Percentiles rank a stretch among this genome's conserved stretches.
These are phyloP conservation scores for Gossypium aridum DNA, from an alignment of 441 rosid species.

Conservation along the genomic window DNA sequence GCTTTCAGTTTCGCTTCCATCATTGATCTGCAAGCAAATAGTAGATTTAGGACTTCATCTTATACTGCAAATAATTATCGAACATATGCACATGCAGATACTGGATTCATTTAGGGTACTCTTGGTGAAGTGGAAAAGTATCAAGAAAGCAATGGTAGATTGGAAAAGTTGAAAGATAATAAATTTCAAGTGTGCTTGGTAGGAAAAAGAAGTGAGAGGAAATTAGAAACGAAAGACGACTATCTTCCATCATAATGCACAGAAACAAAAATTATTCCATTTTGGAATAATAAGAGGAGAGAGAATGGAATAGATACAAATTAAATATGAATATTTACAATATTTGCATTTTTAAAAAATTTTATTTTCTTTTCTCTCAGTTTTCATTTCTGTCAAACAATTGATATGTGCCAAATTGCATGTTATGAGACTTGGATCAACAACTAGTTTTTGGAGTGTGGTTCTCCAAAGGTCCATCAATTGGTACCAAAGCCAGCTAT, in stretches of 20 bases:
- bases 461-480: not conserved
- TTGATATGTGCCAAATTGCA: not conserved
- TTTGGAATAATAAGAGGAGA: not conserved
- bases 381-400: not conserved
- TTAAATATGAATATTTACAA: not conserved
- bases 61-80: not conserved
- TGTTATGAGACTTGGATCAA: not conserved
- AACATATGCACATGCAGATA: not conserved
- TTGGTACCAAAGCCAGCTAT: not conserved
- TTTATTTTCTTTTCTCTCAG: not conserved
- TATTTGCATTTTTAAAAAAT: not conserved
- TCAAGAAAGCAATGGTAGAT: not conserved
- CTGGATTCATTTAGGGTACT: not conserved
- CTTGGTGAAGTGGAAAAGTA: not conserved
- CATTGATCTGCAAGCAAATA: slow-evolving; percentile 44
- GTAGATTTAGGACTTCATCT: not conserved
- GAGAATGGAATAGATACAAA: not conserved
- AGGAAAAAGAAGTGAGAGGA: not conserved
- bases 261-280: not conserved
- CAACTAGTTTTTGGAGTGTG: not conserved
- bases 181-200: not conserved
- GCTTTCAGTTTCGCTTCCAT: slow-evolving; percentile 73
- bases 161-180: not conserved
- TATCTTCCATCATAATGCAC: not conserved
- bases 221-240: not conserved